These are phyloP conservation scores for Plenodomus biglobosus DNA, from an alignment of 2,329 filamentous ascomycete genomes.

Conservation along the genomic window DNA sequence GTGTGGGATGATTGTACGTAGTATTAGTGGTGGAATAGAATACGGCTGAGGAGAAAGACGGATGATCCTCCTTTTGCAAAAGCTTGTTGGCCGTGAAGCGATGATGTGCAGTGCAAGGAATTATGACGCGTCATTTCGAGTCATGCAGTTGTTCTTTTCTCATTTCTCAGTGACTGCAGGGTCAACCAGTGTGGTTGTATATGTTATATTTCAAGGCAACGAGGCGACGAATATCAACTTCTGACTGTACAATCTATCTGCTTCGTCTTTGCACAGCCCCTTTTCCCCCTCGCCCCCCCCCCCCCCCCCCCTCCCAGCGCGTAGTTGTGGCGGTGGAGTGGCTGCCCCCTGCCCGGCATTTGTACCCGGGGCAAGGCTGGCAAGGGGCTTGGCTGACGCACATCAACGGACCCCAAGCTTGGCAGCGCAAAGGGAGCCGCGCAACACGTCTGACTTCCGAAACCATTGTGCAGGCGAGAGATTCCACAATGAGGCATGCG, in stretches of 20 bases:
- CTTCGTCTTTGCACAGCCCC: no score
- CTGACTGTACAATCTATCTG: no score
- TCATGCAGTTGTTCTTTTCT: background rate
- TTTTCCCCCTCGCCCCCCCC: no score
- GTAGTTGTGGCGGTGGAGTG: no score
- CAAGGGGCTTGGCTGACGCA: background rate
- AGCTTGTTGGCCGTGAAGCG: background rate
- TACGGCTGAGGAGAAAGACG: background rate
- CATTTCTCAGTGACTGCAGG: background rate
- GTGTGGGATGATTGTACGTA: constrained; percentile 1
- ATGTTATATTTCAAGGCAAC: no score
- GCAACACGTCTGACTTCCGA: background rate
- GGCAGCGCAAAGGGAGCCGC: no score
- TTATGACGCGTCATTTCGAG: background rate
- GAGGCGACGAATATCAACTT: no score
- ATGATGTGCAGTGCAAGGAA: background rate
- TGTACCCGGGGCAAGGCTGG: background rate
- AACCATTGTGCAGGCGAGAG: background rate
- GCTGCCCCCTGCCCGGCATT: background rate
- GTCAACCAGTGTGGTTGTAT: no score
- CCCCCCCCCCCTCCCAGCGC: no score
- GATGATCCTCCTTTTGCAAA: background rate
- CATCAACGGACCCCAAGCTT: background rate
- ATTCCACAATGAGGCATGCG: background rate
- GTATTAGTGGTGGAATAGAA: background rate